Percentiles rank a stretch among this genome's conserved stretches.
Conservation (phyloP, 176 grass and related monocot species). For the Avena sativa region DNA sequence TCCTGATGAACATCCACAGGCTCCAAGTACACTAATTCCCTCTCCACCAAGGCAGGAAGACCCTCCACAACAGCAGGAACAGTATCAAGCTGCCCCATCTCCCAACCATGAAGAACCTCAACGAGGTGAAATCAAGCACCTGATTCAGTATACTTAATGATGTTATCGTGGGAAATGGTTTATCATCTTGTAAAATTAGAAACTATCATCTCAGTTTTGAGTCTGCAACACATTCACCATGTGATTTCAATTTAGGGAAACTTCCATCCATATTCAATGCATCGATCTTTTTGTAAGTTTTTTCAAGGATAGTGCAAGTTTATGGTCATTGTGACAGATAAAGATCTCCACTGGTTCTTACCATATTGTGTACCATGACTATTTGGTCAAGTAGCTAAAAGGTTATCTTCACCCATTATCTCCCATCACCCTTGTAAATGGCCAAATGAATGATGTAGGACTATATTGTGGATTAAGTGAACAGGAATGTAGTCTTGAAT, state of each 20-base stretch:
- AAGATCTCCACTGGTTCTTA: slow-evolving; percentile 19
- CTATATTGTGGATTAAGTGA: slow-evolving; percentile 2
- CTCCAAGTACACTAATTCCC: slow-evolving; percentile 56
- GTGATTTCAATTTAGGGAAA: slow-evolving; percentile 16
- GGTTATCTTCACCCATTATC: slow-evolving; percentile 14
- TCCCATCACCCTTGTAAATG: slow-evolving; percentile 14
- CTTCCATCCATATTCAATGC: slow-evolving; percentile 3
- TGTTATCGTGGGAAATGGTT: background rate
- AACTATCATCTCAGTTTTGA: slow-evolving; percentile 19
- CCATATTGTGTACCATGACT: background rate
- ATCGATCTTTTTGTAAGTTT: background rate
- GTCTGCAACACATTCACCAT: slow-evolving; percentile 1
- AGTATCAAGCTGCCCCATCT: slow-evolving; percentile 31
- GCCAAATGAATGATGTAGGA: background rate
- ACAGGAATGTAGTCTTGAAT: slow-evolving; percentile 16
- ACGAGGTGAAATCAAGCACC: slow-evolving; percentile 53
- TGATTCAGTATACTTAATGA: slow-evolving; percentile 29
- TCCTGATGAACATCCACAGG: slow-evolving; percentile 52
- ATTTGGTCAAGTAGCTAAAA: slow-evolving; percentile 29
- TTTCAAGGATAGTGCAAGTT: slow-evolving; percentile 17
- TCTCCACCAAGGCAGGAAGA: slow-evolving; percentile 64
- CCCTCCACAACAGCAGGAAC: slow-evolving; percentile 45
- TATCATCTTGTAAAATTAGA: slow-evolving; percentile 9
- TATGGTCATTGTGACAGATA: slow-evolving; percentile 13
- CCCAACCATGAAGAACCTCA: slow-evolving; percentile 54